A percentile compares a stretch with the other conserved stretches of the same genome.
Evolutionary conservation across 768 basidiomycete genomes (phyloP).

Genomic region (Dacryopinax primogenitus): DNA sequence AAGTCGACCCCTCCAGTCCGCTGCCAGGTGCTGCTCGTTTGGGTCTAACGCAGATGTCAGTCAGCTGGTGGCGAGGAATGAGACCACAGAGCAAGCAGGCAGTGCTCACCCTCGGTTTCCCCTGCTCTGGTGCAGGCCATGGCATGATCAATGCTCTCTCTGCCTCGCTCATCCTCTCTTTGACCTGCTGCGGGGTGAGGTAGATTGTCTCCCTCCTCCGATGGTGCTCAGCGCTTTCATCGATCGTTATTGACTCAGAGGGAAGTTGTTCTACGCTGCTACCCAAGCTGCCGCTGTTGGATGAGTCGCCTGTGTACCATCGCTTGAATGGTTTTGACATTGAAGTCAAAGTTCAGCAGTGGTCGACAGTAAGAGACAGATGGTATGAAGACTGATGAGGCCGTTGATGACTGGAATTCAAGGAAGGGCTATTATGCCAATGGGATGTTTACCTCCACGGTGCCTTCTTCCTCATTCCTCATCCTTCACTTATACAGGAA

Average conservation of each 20-base stretch:
- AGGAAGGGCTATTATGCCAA: neutral
- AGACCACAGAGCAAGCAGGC: neutral
- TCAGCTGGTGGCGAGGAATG: neutral
- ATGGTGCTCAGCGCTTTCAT: neutral
- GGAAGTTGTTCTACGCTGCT: neutral
- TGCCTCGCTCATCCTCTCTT: neutral
- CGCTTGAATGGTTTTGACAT: neutral
- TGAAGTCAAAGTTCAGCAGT: no score
- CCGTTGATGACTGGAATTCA: no score
- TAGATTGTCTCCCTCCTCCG: neutral
- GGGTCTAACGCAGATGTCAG: neutral
- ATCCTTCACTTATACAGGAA: neutral
- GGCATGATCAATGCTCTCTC: neutral
- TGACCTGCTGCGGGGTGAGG: neutral
- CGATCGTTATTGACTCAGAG: neutral
- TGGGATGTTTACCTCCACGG: neutral
- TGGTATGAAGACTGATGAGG: neutral
- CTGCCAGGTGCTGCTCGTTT: neutral
- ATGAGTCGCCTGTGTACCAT: neutral
- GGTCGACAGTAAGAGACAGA: neutral
- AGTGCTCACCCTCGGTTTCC: neutral
- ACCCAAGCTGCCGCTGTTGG: neutral
- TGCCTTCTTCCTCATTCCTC: neutral
- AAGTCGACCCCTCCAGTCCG: neutral
- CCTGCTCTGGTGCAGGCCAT: neutral